Evolutionary conservation across 306 rosid genomes (phyloP).

Genomic region (Dalbergia cochinchinensis): DNA sequence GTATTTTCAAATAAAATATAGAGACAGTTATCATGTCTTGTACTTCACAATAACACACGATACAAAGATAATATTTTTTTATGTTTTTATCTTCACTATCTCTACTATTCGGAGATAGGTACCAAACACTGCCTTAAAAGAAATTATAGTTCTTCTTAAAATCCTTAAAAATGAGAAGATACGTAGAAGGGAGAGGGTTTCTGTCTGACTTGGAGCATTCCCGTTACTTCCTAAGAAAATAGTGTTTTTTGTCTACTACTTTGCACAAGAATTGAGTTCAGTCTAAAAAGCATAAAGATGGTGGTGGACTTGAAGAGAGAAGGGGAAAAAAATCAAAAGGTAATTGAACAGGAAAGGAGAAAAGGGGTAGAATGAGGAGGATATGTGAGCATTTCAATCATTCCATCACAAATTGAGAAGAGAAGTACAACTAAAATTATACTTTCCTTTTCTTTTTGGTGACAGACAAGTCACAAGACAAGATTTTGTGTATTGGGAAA

Average conservation of each 20-base stretch:
- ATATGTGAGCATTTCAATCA: slow-evolving; percentile 50
- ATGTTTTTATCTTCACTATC: too few species aligned
- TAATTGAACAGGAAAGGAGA: slow-evolving; percentile 45
- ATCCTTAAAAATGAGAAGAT: not conserved
- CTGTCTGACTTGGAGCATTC: slow-evolving; percentile 29
- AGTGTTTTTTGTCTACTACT: slow-evolving; percentile 40
- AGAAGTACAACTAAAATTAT: slow-evolving; percentile 60
- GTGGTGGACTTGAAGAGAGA: slow-evolving; percentile 35
- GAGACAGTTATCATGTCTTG: too few species aligned
- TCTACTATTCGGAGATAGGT: too few species aligned
- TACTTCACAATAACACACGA: too few species aligned
- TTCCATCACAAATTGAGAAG: slow-evolving; percentile 53
- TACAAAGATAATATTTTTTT: too few species aligned
- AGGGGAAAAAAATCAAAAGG: slow-evolving; percentile 47
- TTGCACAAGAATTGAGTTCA: slow-evolving; percentile 32
- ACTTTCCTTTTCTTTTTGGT: slow-evolving; percentile 49
- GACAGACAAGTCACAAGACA: slow-evolving; percentile 54
- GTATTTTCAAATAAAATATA: too few species aligned
- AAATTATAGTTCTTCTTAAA: not conserved
- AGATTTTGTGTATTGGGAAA: slow-evolving; percentile 49
- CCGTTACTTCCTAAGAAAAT: slow-evolving; percentile 27
- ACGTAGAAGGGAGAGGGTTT: not conserved
- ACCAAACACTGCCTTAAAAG: too few species aligned
- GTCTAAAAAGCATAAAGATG: slow-evolving; percentile 41
- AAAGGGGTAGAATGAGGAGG: slow-evolving; percentile 42